Evolutionary conservation across 176 grass and related monocot species (phyloP).

Genomic region (Avena insularis): DNA sequence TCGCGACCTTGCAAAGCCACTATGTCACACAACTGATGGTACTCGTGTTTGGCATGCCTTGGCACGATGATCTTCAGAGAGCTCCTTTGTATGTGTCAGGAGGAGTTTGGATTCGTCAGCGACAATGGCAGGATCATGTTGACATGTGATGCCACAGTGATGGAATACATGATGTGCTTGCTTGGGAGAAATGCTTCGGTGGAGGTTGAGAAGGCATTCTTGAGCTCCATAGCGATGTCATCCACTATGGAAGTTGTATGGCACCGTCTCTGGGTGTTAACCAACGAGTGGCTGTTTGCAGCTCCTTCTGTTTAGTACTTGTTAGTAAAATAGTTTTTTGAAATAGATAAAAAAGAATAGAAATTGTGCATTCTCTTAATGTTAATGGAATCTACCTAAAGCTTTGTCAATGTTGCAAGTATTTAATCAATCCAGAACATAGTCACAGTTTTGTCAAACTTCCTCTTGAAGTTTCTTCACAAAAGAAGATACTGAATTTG

Average conservation of each 20-base stretch:
- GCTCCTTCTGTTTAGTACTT: neutral
- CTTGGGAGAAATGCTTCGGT: conserved; percentile 40
- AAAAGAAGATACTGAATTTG: neutral
- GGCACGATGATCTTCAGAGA: conserved; percentile 44
- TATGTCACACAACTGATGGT: conserved; percentile 32
- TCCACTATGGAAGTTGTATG: neutral
- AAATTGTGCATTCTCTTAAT: conserved; percentile 1
- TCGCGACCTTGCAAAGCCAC: neutral
- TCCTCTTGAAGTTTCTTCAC: neutral
- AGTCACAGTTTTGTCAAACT: neutral
- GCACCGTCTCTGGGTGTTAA: too few species aligned
- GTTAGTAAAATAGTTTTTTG: neutral
- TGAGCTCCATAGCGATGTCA: conserved; percentile 39
- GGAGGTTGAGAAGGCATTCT: conserved; percentile 46
- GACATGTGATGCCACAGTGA: conserved; percentile 37
- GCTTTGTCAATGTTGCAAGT: too few species aligned
- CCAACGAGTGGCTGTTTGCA: too few species aligned
- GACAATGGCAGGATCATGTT: conserved; percentile 41
- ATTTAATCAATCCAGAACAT: neutral
- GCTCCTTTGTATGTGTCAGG: conserved; percentile 43
- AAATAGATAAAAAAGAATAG: conserved; percentile 14
- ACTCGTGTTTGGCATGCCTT: conserved; percentile 52
- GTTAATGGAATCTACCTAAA: conserved; percentile 1
- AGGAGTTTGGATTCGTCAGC: conserved; percentile 50
- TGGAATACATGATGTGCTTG: conserved; percentile 56